A percentile compares a stretch with the other conserved stretches of the same genome.
Evolutionary conservation across 2,329 filamentous ascomycete genomes (phyloP).

Genomic region (Juglanconis oblonga): DNA sequence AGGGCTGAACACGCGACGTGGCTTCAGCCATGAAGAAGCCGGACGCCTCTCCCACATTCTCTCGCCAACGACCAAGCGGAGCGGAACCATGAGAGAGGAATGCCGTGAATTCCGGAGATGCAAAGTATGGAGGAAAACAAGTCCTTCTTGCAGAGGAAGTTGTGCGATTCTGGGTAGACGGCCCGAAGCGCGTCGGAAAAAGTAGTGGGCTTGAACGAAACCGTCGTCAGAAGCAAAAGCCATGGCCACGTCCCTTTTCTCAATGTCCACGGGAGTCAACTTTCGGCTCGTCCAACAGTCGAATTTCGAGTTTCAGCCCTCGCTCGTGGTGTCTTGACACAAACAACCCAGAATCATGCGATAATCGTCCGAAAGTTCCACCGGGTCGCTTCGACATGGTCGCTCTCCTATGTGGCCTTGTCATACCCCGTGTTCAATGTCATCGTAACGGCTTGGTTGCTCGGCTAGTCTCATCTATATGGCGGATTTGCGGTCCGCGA

Average conservation of each 20-base stretch:
- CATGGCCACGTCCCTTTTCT: too few species aligned
- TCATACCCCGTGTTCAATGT: background rate
- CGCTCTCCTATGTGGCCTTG: background rate
- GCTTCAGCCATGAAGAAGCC: conserved; percentile 15
- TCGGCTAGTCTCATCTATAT: background rate
- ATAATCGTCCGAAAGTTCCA: too few species aligned
- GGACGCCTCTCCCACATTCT: conserved; percentile 1
- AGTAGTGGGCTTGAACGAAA: background rate
- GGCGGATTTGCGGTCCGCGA: too few species aligned
- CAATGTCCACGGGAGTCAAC: too few species aligned
- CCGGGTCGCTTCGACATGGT: too few species aligned
- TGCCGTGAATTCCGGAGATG: background rate
- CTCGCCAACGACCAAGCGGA: conserved; percentile 1
- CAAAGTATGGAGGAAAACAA: background rate
- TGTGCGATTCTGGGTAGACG: background rate
- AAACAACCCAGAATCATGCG: too few species aligned
- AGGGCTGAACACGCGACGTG: conserved; percentile 20
- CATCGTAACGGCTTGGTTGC: background rate
- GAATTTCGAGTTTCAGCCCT: too few species aligned
- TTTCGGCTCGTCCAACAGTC: too few species aligned
- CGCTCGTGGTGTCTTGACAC: too few species aligned
- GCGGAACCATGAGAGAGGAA: background rate
- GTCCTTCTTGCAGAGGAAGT: background rate
- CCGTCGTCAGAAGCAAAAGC: background rate
- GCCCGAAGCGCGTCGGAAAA: conserved; percentile 8